These are phyloP conservation scores for Exserohilum rostratum DNA, from an alignment of 2,329 filamentous ascomycete species.

Conservation along the genomic window DNA sequence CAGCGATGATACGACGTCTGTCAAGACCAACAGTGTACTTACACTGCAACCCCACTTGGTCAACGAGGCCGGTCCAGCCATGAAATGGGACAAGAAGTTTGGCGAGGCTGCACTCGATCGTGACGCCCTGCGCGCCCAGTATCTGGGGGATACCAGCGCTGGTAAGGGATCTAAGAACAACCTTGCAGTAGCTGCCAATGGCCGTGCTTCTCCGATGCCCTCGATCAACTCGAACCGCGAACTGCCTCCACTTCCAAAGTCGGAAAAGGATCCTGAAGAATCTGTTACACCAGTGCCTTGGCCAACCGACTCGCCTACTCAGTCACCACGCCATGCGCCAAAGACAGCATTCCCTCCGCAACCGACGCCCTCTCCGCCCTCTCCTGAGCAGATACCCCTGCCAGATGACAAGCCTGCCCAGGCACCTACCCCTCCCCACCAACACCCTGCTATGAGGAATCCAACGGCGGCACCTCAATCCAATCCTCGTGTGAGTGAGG, in stretches of 20 bases:
- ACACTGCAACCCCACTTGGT: slow-evolving; percentile 85
- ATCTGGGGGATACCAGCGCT: slow-evolving; percentile 74
- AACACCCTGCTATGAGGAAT: slow-evolving; percentile 53
- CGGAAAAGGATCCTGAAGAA: slow-evolving; percentile 36
- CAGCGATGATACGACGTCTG: slow-evolving; percentile 59
- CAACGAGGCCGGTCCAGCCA: slow-evolving; percentile 85
- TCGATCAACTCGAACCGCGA: slow-evolving; percentile 45
- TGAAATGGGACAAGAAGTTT: slow-evolving; percentile 97
- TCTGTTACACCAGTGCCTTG: slow-evolving; percentile 44
- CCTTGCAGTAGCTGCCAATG: slow-evolving; percentile 44
- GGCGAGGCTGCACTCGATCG: slow-evolving; percentile 92
- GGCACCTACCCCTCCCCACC: slow-evolving; percentile 29
- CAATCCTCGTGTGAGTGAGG: slow-evolving; percentile 28
- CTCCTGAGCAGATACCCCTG: slow-evolving; percentile 16
- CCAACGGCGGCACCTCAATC: slow-evolving; percentile 20
- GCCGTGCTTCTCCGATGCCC: slow-evolving; percentile 35
- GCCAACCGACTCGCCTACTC: slow-evolving; percentile 32
- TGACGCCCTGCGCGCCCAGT: slow-evolving; percentile 82
- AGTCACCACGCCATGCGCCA: slow-evolving; percentile 40
- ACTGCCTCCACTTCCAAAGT: slow-evolving; percentile 50
- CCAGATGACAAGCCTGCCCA: slow-evolving; percentile 40
- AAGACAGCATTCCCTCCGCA: slow-evolving; percentile 24
- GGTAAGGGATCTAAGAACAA: slow-evolving; percentile 68
- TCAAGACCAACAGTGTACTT: slow-evolving; percentile 87
- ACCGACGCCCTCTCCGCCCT: neutral